Evolutionary conservation across 371 early-diverging fungal species (phyloP).

Genomic region (Nosema muscidifuracis): DNA sequence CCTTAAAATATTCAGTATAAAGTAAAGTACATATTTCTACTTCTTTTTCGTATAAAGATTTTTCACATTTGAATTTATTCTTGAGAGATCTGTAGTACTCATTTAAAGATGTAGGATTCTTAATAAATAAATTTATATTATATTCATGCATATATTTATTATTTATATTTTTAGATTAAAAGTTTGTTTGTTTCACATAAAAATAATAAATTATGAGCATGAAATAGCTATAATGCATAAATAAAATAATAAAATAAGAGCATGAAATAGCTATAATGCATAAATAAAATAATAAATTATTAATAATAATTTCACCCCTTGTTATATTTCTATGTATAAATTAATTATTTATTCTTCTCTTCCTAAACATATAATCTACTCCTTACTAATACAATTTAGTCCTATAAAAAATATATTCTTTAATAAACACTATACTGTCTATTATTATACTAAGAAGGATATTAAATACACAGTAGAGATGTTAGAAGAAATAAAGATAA

Average conservation of each 20-base stretch:
- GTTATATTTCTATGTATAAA: not conserved
- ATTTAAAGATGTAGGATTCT: not conserved
- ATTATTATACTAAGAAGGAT: not conserved
- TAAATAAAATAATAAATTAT: not conserved
- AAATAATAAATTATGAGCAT: no score
- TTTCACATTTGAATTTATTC: not conserved
- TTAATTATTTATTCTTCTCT: not conserved
- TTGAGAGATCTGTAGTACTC: not conserved
- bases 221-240: no score
- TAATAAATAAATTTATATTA: no score
- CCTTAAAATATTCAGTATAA: not conserved
- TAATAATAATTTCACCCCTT: not conserved
- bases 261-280: no score
- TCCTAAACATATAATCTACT: not conserved
- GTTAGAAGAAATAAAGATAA: not conserved
- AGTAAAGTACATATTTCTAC: not conserved
- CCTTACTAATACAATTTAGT: not conserved
- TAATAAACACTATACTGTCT: not conserved
- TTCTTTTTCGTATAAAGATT: not conserved
- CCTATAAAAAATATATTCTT: not conserved
- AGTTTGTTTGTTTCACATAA: no score
- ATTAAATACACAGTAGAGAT: not conserved
- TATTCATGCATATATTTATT: no score
- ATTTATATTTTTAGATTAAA: no score
- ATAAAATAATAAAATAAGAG: no score